A percentile compares a stretch with the other conserved stretches of the same genome.
Evolutionary conservation across 257 asterid species (phyloP).

Genomic region (Echites panduratus): DNA sequence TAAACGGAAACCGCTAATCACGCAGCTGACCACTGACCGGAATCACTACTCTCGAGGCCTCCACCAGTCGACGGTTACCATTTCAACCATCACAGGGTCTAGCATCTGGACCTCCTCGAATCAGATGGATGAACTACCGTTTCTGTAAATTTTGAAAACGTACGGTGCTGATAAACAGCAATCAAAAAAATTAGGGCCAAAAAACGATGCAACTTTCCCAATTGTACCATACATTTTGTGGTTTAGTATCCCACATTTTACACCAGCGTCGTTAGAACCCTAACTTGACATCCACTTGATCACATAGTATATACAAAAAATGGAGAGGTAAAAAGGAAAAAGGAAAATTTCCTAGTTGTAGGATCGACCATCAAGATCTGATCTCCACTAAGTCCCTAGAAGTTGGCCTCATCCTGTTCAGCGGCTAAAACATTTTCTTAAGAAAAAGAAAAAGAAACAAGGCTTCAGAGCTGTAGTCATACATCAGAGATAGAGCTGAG

Average conservation of each 20-base stretch:
- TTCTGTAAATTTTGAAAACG: not conserved
- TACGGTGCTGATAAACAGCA: not conserved
- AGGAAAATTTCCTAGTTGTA: not conserved
- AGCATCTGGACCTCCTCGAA: not conserved
- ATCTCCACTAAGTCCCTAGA: slow-evolving; percentile 1
- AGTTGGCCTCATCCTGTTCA: not conserved
- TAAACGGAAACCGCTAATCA: not conserved
- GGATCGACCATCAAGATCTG: slow-evolving; percentile 6
- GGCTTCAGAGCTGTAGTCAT: not conserved
- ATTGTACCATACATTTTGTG: not conserved
- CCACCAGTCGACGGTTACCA: slow-evolving; percentile 11
- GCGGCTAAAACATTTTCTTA: not conserved
- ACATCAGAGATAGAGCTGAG: slow-evolving; percentile 37
- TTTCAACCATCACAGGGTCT: slow-evolving; percentile 5
- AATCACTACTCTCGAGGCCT: not conserved
- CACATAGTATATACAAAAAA: slow-evolving; percentile 12
- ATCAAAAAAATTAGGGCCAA: not conserved
- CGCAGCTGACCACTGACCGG: not conserved
- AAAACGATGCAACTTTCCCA: slow-evolving; percentile 1
- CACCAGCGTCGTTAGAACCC: slow-evolving; percentile 3
- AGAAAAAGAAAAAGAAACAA: not conserved
- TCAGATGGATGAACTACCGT: not conserved
- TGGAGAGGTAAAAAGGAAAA: slow-evolving; percentile 1
- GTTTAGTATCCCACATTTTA: not conserved
- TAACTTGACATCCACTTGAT: not conserved